phyloP scores from a whole-genome alignment of 345 rosid genomes.

The Euphorbia pulcherrima region DNA sequence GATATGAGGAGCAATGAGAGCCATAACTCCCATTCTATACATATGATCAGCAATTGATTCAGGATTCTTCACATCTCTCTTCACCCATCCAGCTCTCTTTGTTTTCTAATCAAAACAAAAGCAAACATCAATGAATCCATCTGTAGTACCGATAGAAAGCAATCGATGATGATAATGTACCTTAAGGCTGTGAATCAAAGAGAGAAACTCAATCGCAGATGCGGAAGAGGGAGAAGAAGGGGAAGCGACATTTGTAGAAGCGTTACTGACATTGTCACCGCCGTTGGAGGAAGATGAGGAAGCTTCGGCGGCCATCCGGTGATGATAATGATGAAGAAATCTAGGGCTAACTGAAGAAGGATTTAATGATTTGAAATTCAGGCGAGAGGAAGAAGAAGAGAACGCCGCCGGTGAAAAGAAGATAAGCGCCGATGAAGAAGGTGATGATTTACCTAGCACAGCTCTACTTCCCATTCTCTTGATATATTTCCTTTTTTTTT shows the following conservation, averaged over 20 bases:
- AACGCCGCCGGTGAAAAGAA: slow-evolving; percentile 44
- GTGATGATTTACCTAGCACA: slow-evolving; percentile 30
- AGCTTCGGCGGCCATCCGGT: slow-evolving; percentile 42
- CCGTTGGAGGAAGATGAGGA: slow-evolving; percentile 39
- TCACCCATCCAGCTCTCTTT: slow-evolving; percentile 87
- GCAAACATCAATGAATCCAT: background rate
- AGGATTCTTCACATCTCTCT: slow-evolving; percentile 63
- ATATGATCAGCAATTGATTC: slow-evolving; percentile 91
- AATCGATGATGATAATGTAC: slow-evolving; percentile 22
- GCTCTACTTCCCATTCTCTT: slow-evolving; percentile 45
- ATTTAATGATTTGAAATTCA: slow-evolving; percentile 34
- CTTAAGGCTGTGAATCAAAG: slow-evolving; percentile 90
- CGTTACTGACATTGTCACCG: slow-evolving; percentile 26
- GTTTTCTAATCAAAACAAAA: slow-evolving; percentile 49
- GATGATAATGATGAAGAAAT: slow-evolving; percentile 35
- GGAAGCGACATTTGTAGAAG: slow-evolving; percentile 20
- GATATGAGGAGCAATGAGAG: slow-evolving; percentile 64
- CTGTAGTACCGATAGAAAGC: background rate
- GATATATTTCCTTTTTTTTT: background rate
- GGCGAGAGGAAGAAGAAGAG: slow-evolving; percentile 29
- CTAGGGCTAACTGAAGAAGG: slow-evolving; percentile 27
- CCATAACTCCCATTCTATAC: slow-evolving; percentile 97
- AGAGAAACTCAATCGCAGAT: slow-evolving; percentile 81
- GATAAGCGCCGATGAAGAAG: slow-evolving; percentile 39
- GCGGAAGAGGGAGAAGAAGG: slow-evolving; percentile 38